A percentile compares a stretch with the other conserved stretches of the same genome.
Conservation (phyloP, 1,139 yeast genomes). For the Blastobotrys elegans region DNA sequence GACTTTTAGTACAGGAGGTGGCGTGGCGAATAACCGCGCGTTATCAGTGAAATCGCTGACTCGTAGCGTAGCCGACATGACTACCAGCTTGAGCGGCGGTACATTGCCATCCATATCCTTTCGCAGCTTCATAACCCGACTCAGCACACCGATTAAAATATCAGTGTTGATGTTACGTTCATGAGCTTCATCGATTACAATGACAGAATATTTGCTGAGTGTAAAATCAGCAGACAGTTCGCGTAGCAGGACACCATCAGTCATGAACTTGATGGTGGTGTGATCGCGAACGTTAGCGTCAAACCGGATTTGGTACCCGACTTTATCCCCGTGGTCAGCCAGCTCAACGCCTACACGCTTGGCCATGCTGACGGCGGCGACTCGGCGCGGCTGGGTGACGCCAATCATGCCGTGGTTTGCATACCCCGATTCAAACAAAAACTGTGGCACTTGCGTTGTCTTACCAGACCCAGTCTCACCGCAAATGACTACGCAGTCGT, state of each 20-base stretch:
- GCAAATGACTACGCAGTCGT: slow-evolving; percentile 85
- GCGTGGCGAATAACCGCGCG: slow-evolving; percentile 54
- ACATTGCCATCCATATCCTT: slow-evolving; percentile 15
- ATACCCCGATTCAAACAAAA: slow-evolving; percentile 83
- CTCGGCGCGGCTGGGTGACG: slow-evolving; percentile 95
- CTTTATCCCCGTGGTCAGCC: slow-evolving; percentile 71
- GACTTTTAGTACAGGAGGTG: slow-evolving; percentile 90
- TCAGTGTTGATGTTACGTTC: slow-evolving; percentile 96
- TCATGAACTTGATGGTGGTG: slow-evolving; percentile 92
- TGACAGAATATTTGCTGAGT: slow-evolving; percentile 73
- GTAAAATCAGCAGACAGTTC: slow-evolving; percentile 88
- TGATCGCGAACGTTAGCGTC: slow-evolving; percentile 66
- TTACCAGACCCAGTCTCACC: slow-evolving; percentile 99
- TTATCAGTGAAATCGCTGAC: slow-evolving; percentile 92
- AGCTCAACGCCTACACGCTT: slow-evolving; percentile 77
- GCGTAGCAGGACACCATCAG: slow-evolving; percentile 92
- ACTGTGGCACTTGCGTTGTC: slow-evolving; percentile 96
- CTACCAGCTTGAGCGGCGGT: slow-evolving; percentile 42
- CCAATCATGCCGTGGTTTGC: slow-evolving; percentile 87
- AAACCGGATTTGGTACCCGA: slow-evolving; percentile 88
- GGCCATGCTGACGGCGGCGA: slow-evolving; percentile 98
- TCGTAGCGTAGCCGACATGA: slow-evolving; percentile 93
- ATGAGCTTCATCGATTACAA: slow-evolving; percentile 96
- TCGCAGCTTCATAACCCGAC: slow-evolving; percentile 79
- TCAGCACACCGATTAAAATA: slow-evolving; percentile 87